These are phyloP conservation scores for Vaccinium darrowii DNA, from an alignment of 148 eudicot genomes.

Conservation along the genomic window DNA sequence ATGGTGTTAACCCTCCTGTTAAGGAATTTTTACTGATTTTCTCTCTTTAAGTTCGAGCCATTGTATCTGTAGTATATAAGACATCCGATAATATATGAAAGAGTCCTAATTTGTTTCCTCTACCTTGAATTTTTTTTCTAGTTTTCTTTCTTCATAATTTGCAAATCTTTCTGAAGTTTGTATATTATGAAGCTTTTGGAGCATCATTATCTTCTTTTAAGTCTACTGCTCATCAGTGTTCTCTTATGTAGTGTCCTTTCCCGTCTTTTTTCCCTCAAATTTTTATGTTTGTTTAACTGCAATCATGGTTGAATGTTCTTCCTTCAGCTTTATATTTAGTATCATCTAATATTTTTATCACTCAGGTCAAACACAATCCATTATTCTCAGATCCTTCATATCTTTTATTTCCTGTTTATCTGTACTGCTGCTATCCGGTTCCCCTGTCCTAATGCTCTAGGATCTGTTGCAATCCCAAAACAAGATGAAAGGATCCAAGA, in stretches of 20 bases:
- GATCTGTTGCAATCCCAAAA: not conserved
- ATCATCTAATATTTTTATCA: not conserved
- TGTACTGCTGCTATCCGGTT: not conserved
- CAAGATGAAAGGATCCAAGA: not conserved
- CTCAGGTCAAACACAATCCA: not conserved
- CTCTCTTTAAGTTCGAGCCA: too few species aligned
- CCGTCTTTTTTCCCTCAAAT: not conserved
- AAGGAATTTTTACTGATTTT: too few species aligned
- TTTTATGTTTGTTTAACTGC: not conserved
- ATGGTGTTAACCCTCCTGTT: too few species aligned
- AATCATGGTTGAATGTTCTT: not conserved
- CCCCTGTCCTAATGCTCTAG: not conserved
- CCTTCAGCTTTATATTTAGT: not conserved
- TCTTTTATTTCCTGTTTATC: not conserved
- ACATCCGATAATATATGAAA: too few species aligned
- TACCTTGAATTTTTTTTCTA: not conserved
- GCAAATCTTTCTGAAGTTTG: not conserved
- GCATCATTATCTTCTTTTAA: not conserved
- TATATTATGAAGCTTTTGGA: not conserved
- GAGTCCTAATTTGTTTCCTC: not conserved
- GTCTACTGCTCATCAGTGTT: not conserved
- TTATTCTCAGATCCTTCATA: not conserved
- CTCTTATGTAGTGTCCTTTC: slow-evolving; percentile 18
- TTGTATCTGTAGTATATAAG: too few species aligned
- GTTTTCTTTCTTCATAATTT: not conserved